These are phyloP conservation scores for Aphanomyces stellatus DNA, from an alignment of 352 stramenopile genomes.

Conservation along the genomic window DNA sequence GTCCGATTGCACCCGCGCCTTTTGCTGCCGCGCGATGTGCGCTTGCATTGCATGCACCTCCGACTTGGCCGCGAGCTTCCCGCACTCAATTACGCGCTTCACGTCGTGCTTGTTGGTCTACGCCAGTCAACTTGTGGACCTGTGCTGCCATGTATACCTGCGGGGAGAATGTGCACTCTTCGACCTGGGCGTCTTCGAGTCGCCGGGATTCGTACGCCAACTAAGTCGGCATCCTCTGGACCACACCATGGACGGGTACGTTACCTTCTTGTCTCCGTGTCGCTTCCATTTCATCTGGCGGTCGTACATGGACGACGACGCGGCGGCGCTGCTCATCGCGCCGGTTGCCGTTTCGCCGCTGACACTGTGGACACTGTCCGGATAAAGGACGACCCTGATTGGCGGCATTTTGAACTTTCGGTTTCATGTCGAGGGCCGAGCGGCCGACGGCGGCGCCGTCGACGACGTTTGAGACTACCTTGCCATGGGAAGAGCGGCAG, in stretches of 20 bases:
- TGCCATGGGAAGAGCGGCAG: slow-evolving; percentile 43
- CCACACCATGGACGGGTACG: too few relatives aligned
- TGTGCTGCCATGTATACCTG: too few relatives aligned
- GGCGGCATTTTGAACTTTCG: too few relatives aligned
- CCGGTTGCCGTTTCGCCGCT: neutral
- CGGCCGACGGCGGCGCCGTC: slow-evolving; percentile 12
- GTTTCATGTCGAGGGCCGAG: neutral
- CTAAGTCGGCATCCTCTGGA: slow-evolving; percentile 19
- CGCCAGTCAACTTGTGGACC: too few relatives aligned
- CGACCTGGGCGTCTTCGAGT: slow-evolving; percentile 30
- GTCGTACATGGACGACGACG: neutral
- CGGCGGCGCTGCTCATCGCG: neutral
- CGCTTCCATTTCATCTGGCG: slow-evolving; percentile 22
- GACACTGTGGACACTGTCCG: neutral
- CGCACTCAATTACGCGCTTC: slow-evolving; percentile 13
- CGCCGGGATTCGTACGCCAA: slow-evolving; percentile 36
- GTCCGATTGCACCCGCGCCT: slow-evolving; percentile 32
- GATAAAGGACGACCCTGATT: neutral
- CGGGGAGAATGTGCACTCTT: slow-evolving; percentile 52
- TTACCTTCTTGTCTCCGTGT: slow-evolving; percentile 13
- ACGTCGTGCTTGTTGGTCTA: neutral
- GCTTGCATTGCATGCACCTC: slow-evolving; percentile 55
- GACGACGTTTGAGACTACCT: slow-evolving; percentile 35
- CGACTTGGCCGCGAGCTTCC: slow-evolving; percentile 38
- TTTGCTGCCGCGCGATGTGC: slow-evolving; percentile 43